These are phyloP conservation scores for Paxillus ammoniavirescens DNA, from an alignment of 768 basidiomycete genomes.

Conservation along the genomic window DNA sequence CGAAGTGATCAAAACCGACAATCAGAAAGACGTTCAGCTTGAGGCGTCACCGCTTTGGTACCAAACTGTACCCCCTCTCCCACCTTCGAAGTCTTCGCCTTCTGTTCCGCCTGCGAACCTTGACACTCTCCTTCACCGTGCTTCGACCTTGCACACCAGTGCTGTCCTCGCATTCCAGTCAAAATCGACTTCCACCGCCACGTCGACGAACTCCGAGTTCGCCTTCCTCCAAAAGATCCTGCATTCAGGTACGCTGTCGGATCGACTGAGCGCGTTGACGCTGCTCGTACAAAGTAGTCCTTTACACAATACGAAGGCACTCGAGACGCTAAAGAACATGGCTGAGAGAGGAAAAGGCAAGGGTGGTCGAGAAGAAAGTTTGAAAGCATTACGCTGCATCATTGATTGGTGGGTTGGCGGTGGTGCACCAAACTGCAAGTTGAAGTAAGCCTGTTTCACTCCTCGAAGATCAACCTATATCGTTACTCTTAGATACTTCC, in stretches of 20 bases:
- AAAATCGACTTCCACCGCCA: slow-evolving; percentile 44
- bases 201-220: slow-evolving; percentile 62
- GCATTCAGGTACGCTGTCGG: slow-evolving; percentile 85
- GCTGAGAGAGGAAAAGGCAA: slow-evolving; percentile 76
- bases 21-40: slow-evolving; percentile 19
- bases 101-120: slow-evolving; percentile 45
- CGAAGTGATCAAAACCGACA: slow-evolving; percentile 30
- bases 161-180: slow-evolving; percentile 48
- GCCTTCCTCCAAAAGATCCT: slow-evolving; percentile 85
- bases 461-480: not conserved
- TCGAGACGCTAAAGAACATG: slow-evolving; percentile 75
- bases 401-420: slow-evolving; percentile 98
- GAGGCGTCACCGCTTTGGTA: slow-evolving; percentile 55
- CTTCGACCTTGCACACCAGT: slow-evolving; percentile 44
- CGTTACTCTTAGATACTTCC: slow-evolving; percentile 68
- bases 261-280: slow-evolving; percentile 87
- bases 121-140: slow-evolving; percentile 43
- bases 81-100: slow-evolving; percentile 25
- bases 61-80: slow-evolving; percentile 41
- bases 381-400: slow-evolving; percentile 87
- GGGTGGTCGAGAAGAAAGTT: slow-evolving; percentile 88
- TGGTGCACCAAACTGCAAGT: slow-evolving; percentile 83
- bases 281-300: slow-evolving; percentile 87
- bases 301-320: slow-evolving; percentile 76
- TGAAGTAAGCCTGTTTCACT: slow-evolving; percentile 55